phyloP scores from a whole-genome alignment of 768 basidiomycete species.

The Termitomyces sp. region DNA sequence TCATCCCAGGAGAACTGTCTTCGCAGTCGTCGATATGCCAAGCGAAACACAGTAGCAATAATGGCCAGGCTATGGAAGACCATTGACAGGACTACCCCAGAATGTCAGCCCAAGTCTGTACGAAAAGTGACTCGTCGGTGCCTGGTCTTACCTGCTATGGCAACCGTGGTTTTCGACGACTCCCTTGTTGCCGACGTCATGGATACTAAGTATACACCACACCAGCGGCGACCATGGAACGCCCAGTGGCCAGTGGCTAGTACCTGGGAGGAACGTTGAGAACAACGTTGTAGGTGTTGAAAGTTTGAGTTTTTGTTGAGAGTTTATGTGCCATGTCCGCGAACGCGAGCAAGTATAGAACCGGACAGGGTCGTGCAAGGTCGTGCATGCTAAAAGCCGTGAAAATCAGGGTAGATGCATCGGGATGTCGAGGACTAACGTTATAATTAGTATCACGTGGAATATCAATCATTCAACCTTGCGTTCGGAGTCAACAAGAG shows the following conservation, averaged over 20 bases:
- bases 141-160: not conserved
- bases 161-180: not conserved
- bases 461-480: not conserved
- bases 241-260: not conserved
- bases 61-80: slow-evolving; percentile 8
- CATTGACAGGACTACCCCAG: not conserved
- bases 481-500: not conserved
- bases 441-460: not conserved
- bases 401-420: not conserved
- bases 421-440: not conserved
- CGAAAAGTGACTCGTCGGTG: not conserved
- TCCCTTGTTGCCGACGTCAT: not conserved
- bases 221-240: not conserved
- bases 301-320: not conserved
- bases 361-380: not conserved
- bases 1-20: slow-evolving; percentile 15
- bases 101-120: not conserved
- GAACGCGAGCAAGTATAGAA: not conserved
- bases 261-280: not conserved
- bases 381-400: not conserved
- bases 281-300: not conserved
- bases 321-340: not conserved
- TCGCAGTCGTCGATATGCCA: slow-evolving; percentile 1
- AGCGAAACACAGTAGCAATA: slow-evolving; percentile 5
- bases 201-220: not conserved